Percentiles rank a stretch among this genome's conserved stretches.
Evolutionary conservation across 495 filamentous ascomycete species (phyloP).

Genomic region (Tuber aestivum): DNA sequence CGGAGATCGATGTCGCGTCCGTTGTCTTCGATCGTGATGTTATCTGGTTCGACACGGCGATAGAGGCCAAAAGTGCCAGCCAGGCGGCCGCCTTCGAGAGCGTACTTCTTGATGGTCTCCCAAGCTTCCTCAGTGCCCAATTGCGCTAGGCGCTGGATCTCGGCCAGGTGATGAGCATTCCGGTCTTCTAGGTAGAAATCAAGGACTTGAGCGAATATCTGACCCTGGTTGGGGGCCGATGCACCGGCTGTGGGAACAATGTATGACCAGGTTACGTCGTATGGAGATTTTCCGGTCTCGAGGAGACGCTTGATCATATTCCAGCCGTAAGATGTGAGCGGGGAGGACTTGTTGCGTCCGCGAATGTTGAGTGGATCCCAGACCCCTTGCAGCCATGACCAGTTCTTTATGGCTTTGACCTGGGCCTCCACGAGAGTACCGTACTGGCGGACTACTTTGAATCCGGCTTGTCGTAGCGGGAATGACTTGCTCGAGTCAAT

Average conservation of each 20-base stretch:
- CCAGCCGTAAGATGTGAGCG: constrained; percentile 60
- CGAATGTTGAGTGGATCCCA: constrained; percentile 40
- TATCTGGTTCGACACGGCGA: constrained; percentile 31
- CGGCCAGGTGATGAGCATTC: constrained; percentile 48
- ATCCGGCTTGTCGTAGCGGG: constrained; percentile 57
- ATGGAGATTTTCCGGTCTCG: constrained; percentile 57
- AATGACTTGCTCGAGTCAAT: constrained; percentile 52
- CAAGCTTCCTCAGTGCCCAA: constrained; percentile 30
- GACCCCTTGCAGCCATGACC: constrained; percentile 49
- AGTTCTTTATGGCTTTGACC: constrained; percentile 56
- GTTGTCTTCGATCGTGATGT: constrained; percentile 21
- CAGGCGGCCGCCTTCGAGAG: constrained; percentile 52
- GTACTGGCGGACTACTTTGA: constrained; percentile 57
- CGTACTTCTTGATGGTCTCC: constrained; percentile 45
- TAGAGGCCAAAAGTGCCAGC: constrained; percentile 45
- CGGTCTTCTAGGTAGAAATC: constrained; percentile 62
- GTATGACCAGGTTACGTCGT: constrained; percentile 69
- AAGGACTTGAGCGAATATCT: constrained; percentile 68
- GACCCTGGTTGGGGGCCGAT: constrained; percentile 64
- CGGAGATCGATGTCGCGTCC: constrained; percentile 33
- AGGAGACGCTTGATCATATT: constrained; percentile 64
- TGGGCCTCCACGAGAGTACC: constrained; percentile 57
- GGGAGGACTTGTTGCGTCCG: constrained; percentile 49
- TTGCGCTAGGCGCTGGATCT: constrained; percentile 48
- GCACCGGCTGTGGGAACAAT: constrained; percentile 58